phyloP scores from a whole-genome alignment of 305 asterid species.

The Solanum aculeatissimum region DNA sequence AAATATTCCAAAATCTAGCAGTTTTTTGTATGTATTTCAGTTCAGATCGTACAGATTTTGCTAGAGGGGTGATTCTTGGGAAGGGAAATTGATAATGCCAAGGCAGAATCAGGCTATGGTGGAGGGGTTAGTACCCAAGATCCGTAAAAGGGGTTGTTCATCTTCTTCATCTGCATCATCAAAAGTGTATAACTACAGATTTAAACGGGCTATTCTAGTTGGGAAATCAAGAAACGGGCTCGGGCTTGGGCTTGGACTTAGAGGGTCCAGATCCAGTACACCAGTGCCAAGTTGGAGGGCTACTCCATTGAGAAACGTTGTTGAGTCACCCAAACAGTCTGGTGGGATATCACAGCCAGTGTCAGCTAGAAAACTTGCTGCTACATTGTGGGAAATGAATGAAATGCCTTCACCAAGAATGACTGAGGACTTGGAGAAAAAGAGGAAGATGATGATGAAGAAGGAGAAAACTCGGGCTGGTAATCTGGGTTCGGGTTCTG shows the following conservation, averaged over 20 bases:
- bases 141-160: conserved; percentile 86
- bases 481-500: conserved; percentile 25
- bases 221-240: conserved; percentile 56
- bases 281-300: conserved; percentile 88
- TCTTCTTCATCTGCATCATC: conserved; percentile 83
- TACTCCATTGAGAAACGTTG: conserved; percentile 37
- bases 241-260: conserved; percentile 28
- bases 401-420: conserved; percentile 63
- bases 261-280: conserved; percentile 80
- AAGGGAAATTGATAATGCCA: conserved; percentile 18
- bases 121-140: conserved; percentile 60
- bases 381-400: conserved; percentile 89
- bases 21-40: background rate
- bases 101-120: conserved; percentile 32
- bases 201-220: conserved; percentile 67
- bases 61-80: background rate
- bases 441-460: conserved; percentile 28
- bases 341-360: conserved; percentile 62
- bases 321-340: conserved; percentile 52
- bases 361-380: conserved; percentile 84
- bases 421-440: conserved; percentile 30
- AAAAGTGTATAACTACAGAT: conserved; percentile 40
- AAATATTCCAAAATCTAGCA: background rate
- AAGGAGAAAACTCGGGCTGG: conserved; percentile 39
- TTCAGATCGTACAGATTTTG: background rate